phyloP scores from a whole-genome alignment of 768 basidiomycete species.

The Pleurotus giganteus region DNA sequence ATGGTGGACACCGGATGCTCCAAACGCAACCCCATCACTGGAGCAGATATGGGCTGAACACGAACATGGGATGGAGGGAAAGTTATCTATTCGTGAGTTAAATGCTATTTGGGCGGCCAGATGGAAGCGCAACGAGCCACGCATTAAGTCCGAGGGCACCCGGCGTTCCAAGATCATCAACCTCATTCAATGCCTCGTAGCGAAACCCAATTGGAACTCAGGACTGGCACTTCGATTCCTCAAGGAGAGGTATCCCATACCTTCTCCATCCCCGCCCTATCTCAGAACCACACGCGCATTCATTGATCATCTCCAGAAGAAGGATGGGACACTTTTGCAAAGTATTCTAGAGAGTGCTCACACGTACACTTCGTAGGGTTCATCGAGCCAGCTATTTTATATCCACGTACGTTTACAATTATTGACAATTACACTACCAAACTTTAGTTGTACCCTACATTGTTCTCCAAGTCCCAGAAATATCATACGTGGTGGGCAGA shows the following conservation, averaged over 20 bases:
- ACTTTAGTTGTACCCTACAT: no score
- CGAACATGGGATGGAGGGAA: slow-evolving; percentile 21
- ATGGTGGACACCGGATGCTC: slow-evolving; percentile 8
- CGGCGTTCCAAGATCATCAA: slow-evolving; percentile 19
- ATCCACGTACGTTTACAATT: no score
- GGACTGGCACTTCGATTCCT: slow-evolving; percentile 21
- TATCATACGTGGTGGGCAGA: no score
- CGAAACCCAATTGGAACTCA: slow-evolving; percentile 19
- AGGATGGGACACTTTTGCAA: slow-evolving; percentile 8
- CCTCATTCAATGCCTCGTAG: slow-evolving; percentile 18
- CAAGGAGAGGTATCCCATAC: slow-evolving; percentile 18
- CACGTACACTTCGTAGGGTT: background rate
- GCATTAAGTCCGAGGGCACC: slow-evolving; percentile 19
- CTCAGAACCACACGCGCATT: slow-evolving; percentile 13
- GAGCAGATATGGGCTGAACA: slow-evolving; percentile 27
- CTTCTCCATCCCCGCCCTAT: slow-evolving; percentile 6
- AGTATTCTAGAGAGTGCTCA: background rate
- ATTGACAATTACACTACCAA: no score
- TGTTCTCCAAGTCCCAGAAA: no score
- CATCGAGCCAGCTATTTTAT: background rate
- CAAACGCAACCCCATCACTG: slow-evolving; percentile 9
- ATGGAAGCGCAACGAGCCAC: slow-evolving; percentile 22
- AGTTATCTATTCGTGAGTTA: slow-evolving; percentile 17
- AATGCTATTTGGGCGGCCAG: slow-evolving; percentile 12
- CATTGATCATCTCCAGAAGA: slow-evolving; percentile 14